Evolutionary conservation across 768 basidiomycete species (phyloP), one percentile per base, ranked within the genome.

Genomic region (Mycena albidolilacea): DNA sequence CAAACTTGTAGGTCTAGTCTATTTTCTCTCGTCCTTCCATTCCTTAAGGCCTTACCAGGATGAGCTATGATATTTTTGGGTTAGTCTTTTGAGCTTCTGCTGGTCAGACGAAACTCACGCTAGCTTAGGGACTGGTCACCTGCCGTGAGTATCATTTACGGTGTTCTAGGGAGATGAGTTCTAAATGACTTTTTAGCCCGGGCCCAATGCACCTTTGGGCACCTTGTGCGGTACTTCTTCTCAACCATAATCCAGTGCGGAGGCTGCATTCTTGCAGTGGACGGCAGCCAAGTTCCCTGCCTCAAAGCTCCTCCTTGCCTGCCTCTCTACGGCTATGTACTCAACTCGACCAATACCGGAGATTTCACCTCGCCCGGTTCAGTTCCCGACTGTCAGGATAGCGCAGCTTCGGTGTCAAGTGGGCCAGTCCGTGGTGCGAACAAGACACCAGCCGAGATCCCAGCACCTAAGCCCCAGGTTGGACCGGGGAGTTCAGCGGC

Each of bases 131-230:
- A 30, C 30, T 30, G 30, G 30, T 30, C 30, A 30, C 30, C 30
- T 30, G 4, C 30, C 30, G 30, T 30, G 30, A 30, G 30, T 21
- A 67, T 39, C 50, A 4, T 1, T 11, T 5, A 19, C n/a, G 38
- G 30, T 7, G 43, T n/a, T 1, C 54, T 67, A 30, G 12, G 17
- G 17, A 38, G 1, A 84, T 78, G 30, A 30, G 30, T 30, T 30
- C 30, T 30, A 30, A 30, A 3, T 30, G 30, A 30, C 30, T 30
- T 30, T 30, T 67, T 10, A 85, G 52, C 94, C 93, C 1, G 94
- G 94, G 5, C 90, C 94, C 1, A 94, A 94, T 78, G 93, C 94
- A 9, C 94, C 93, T 3, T 87, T 94, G 14, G 87, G 85, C 5
- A 84, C 93, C 79, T 84, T 84, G 0, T 94, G 93, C 79, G 85